Evolutionary conservation across 2,329 filamentous ascomycete genomes (phyloP), one percentile per base, ranked within the genome.

Genomic region (Aureobasidium zeae): DNA sequence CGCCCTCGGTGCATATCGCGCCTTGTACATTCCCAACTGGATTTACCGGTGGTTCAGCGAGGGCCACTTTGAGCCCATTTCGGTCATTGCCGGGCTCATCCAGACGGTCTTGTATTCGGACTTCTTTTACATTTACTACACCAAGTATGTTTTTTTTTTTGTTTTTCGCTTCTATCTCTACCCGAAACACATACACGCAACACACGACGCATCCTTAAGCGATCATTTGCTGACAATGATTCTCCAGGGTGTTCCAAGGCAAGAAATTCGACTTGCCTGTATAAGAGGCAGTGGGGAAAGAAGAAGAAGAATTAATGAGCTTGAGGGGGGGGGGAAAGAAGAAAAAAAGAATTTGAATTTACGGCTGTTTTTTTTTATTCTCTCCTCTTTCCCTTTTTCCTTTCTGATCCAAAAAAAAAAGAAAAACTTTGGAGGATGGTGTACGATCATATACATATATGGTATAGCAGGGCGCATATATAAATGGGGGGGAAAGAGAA

Each of bases 41-140:
- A 79, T 96, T 57, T 96, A 86, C 67, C 75, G 91, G 45, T 96
- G 89, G 67, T 76, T 84, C 54, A 74, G 76, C 39, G 87, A 94
- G 63, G 70, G 76, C 38, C 81, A 86, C 63, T 83, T 82, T 54
- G 88, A 96, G 61, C 84, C 81, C 51, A 93, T 95, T 53, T 83
- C 88, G 15, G 82, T 95, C 39, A 60, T 91, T 50, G 91, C 93
- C 3, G 91, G 91, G 10, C 74, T 96, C 45, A 69, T 96, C 51
- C 91, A 98, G 72, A 98, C 91, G 0, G 68, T 98, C 36, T 72
- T 98, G 47, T 98, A 98, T 71, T 94, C 86, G 51, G 91, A 98
- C 69, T 98, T 98, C 71, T 98, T 98, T 76, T 98, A 88, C 74
- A 89, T 98, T 58, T 98, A 98, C 71, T 98, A 95, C 69, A 94